These are phyloP conservation scores for Cordyceps cicadae DNA, from an alignment of 2,329 filamentous ascomycete species.

Conservation along the genomic window DNA sequence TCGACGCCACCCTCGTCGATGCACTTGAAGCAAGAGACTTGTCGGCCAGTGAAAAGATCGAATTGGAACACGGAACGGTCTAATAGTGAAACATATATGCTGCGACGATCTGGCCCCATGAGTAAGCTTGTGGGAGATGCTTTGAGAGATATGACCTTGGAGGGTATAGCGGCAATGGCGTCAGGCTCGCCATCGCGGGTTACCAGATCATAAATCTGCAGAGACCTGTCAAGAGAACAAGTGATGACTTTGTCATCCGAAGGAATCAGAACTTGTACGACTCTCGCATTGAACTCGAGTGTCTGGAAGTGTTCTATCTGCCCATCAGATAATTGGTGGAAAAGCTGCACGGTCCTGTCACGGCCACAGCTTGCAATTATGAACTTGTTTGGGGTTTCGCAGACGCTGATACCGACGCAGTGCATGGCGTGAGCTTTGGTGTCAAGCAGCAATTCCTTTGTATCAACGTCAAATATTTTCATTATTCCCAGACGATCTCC, in stretches of 20 bases:
- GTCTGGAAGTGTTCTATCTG: conserved; percentile 78
- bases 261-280: conserved; percentile 66
- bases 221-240: conserved; percentile 77
- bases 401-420: conserved; percentile 71
- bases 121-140: conserved; percentile 81
- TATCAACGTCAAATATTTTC: conserved; percentile 55
- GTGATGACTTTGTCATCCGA: conserved; percentile 71
- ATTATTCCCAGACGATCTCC: conserved; percentile 85
- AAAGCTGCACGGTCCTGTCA: conserved; percentile 91
- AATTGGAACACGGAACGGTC: conserved; percentile 55
- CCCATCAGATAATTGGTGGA: conserved; percentile 49
- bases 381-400: conserved; percentile 50
- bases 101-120: conserved; percentile 53
- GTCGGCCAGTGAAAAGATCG: conserved; percentile 59
- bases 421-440: conserved; percentile 82
- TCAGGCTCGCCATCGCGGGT: conserved; percentile 57
- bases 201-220: conserved; percentile 74
- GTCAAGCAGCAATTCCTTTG: conserved; percentile 55
- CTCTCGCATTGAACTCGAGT: conserved; percentile 82
- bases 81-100: conserved; percentile 49
- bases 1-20: conserved; percentile 73
- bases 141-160: conserved; percentile 72
- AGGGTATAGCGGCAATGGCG: conserved; percentile 66
- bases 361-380: conserved; percentile 77
- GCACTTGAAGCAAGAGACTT: conserved; percentile 69